Conservation (phyloP, 768 basidiomycete species). For the Amanita polypyramis region DNA sequence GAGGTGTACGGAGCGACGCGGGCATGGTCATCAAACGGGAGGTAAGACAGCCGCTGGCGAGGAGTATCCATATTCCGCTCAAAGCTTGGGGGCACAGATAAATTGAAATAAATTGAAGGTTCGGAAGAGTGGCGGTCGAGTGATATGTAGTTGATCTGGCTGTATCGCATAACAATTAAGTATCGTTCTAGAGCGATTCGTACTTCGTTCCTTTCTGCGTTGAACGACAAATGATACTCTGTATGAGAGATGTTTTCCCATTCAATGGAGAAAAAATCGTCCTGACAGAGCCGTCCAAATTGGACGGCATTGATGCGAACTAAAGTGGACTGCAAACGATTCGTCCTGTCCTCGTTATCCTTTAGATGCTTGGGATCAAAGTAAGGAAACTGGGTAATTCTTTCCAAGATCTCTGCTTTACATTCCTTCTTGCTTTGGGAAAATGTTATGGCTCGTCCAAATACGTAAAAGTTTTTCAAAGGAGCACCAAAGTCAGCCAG, state of each 20-base stretch:
- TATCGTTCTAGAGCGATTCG: conserved; percentile 22
- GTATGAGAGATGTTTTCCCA: conserved; percentile 29
- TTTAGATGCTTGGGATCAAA: conserved; percentile 27
- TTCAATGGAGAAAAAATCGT: conserved; percentile 45
- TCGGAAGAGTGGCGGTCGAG: conserved; percentile 21
- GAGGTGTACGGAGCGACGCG: conserved; percentile 42
- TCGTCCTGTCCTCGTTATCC: conserved; percentile 21
- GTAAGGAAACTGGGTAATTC: conserved; percentile 27
- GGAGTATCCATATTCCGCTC: conserved; percentile 15
- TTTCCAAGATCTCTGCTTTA: conserved; percentile 26
- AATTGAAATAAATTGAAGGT: conserved; percentile 30
- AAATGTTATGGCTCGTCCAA: conserved; percentile 23
- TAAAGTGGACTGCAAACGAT: conserved; percentile 17
- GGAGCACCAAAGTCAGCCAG: conserved; percentile 29
- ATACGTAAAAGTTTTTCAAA: conserved; percentile 16
- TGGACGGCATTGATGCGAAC: conserved; percentile 32
- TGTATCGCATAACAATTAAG: conserved; percentile 32
- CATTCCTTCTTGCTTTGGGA: conserved; percentile 16
- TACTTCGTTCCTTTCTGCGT: conserved; percentile 36
- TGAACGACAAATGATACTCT: conserved; percentile 24
- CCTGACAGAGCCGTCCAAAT: conserved; percentile 57
- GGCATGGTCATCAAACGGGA: conserved; percentile 31
- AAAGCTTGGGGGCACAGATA: conserved; percentile 31
- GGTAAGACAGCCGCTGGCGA: conserved; percentile 26
- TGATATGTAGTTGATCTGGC: conserved; percentile 31